Evolutionary conservation across 371 early-diverging fungal genomes (phyloP).

Genomic region (Apophysomyces variabilis): DNA sequence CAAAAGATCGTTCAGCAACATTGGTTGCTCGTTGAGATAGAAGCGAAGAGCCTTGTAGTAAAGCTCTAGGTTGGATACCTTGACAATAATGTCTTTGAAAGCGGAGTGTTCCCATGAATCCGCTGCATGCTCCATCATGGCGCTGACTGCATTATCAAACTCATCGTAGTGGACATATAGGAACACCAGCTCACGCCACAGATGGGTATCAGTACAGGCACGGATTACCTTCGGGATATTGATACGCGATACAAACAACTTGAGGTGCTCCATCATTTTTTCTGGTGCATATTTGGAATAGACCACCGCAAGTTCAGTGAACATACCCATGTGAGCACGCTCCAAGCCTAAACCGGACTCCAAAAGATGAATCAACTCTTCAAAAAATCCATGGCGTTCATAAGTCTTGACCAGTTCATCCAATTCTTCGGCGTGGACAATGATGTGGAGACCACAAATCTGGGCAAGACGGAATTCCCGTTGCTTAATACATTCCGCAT

Average conservation of each 20-base stretch:
- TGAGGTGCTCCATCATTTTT: slow-evolving; percentile 94
- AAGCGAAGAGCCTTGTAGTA: slow-evolving; percentile 97
- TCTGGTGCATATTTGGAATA: slow-evolving; percentile 96
- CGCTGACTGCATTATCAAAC: slow-evolving; percentile 93
- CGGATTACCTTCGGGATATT: slow-evolving; percentile 98
- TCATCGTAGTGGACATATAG: slow-evolving; percentile 98
- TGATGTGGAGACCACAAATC: slow-evolving; percentile 94
- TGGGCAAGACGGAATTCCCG: slow-evolving; percentile 96
- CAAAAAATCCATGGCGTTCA: slow-evolving; percentile 87
- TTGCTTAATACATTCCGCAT: slow-evolving; percentile 91
- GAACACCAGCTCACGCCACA: slow-evolving; percentile 97
- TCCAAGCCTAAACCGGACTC: slow-evolving; percentile 95
- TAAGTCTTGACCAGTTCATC: slow-evolving; percentile 86
- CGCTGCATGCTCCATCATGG: slow-evolving; percentile 92
- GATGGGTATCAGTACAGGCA: slow-evolving; percentile 89
- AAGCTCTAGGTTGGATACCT: slow-evolving; percentile 94
- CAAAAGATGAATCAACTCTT: slow-evolving; percentile 87
- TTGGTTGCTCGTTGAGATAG: slow-evolving; percentile 95
- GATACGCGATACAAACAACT: slow-evolving; percentile 94
- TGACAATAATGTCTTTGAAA: slow-evolving; percentile 95
- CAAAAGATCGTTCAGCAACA: slow-evolving; percentile 90
- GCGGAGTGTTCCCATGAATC: slow-evolving; percentile 95
- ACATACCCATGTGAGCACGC: slow-evolving; percentile 99
- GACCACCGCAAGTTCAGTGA: slow-evolving; percentile 95
- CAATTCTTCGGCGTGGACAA: slow-evolving; percentile 97